phyloP scores from a whole-genome alignment of 768 basidiomycete genomes.

The Tulasnella sp. region DNA sequence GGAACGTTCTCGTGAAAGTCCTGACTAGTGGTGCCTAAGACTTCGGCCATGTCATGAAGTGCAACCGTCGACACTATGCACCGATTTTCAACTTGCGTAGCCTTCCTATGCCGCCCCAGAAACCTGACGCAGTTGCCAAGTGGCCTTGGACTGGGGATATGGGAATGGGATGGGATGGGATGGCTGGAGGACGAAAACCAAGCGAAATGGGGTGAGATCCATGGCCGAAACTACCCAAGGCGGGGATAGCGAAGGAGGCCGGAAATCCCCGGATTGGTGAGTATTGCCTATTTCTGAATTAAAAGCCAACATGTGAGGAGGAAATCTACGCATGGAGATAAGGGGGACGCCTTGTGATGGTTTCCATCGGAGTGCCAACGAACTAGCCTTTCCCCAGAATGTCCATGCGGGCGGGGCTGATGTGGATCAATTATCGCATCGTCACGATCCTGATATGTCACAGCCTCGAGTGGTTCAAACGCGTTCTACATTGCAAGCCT shows the following conservation, averaged over 20 bases:
- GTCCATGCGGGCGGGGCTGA: not conserved
- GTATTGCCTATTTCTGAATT: not conserved
- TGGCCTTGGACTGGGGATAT: not conserved
- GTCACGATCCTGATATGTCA: not conserved
- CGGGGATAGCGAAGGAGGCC: not conserved
- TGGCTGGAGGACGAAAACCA: not conserved
- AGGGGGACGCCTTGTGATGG: constrained; percentile 1
- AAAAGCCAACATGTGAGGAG: not conserved
- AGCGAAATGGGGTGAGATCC: not conserved
- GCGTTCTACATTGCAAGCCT: not conserved
- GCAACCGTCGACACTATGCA: not conserved
- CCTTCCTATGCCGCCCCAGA: not conserved
- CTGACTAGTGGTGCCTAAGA: not conserved
- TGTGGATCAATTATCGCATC: not conserved
- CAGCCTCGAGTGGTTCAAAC: not conserved
- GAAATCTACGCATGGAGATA: not conserved
- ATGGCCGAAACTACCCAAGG: not conserved
- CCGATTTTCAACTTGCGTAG: not conserved
- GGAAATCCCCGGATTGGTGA: not conserved
- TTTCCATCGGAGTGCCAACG: not conserved
- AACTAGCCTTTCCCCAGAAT: not conserved
- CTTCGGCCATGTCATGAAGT: not conserved
- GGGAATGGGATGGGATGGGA: not conserved
- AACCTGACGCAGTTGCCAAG: not conserved
- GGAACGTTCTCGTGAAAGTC: not conserved